phyloP scores from a whole-genome alignment of 2,329 filamentous ascomycete genomes.

The Pleomassaria siparia region DNA sequence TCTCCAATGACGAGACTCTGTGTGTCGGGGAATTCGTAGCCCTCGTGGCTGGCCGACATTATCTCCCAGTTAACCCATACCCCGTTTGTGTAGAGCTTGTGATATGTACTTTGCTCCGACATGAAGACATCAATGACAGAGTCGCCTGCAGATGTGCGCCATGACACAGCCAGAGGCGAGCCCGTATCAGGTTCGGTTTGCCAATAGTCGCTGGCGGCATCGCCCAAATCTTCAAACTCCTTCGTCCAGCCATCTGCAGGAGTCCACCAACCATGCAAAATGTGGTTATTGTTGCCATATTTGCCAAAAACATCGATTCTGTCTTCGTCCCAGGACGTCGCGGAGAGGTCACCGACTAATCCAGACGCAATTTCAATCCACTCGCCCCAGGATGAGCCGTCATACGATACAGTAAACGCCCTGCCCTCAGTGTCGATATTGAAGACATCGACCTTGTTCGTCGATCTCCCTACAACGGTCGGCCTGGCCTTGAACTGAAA shows the following conservation, averaged over 20 bases:
- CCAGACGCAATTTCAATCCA: conserved; percentile 8
- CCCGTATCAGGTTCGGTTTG: not conserved
- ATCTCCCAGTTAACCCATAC: conserved; percentile 11
- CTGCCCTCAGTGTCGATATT: conserved; percentile 5
- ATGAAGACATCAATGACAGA: conserved; percentile 12
- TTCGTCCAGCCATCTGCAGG: conserved; percentile 1
- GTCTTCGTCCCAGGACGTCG: conserved; percentile 10
- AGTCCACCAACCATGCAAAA: not conserved
- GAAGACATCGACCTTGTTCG: conserved; percentile 8
- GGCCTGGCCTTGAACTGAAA: conserved; percentile 4
- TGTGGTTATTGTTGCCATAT: not conserved
- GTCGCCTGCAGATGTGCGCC: not conserved
- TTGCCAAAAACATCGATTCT: conserved; percentile 13
- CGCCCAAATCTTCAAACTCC: not conserved
- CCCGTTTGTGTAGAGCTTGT: conserved; percentile 9
- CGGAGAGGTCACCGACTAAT: conserved; percentile 6
- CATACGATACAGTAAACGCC: conserved; percentile 10
- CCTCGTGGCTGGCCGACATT: conserved; percentile 11
- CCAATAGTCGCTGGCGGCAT: not conserved
- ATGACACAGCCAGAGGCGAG: conserved; percentile 2
- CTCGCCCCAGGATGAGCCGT: conserved; percentile 7
- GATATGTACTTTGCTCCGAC: not conserved
- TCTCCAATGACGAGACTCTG: conserved; percentile 10
- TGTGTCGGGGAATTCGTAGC: conserved; percentile 9
- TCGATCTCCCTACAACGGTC: conserved; percentile 4